Base-by-base conservation (phyloP, 768 basidiomycete genomes). In the Hygrophoropsis aurantiaca region DNA sequence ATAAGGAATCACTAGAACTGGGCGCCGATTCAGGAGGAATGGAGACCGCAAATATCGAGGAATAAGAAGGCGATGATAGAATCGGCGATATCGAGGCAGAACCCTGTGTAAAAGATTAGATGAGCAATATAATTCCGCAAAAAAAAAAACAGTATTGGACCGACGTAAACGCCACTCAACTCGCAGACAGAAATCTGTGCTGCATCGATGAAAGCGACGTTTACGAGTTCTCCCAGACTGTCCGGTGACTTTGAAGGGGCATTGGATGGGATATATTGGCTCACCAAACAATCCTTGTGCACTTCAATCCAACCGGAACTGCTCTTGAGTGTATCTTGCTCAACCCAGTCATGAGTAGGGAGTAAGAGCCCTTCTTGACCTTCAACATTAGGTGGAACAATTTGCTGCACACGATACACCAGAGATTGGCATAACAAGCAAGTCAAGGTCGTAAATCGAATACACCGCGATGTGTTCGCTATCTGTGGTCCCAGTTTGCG, bases 301-400 rank as follows among this genome's bases (percentile, higher is more conserved):
- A 90, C 77, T 56, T 90, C 82, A 50, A 91, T 75, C 86, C 85
- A 89, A 10, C 88, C 89, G 44, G 61, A 79, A 26, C 72, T 65
- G 54, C 82, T 85, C 65, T 80, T 80, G 65, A 90, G 71, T 42
- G 81, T 69, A 58, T 87, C 85, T 41, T 79, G 75, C 67, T 90
- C 88, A 5, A 81, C 81, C 85, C 86, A 90, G 37, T 87, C 85
- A 43, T 84, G 81, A 1, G 80, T 80, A 13, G 88, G 86, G 40
- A 88, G 67, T 13, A 89, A 65, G 3, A 82, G 79, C 7, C 84
- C 82, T 44, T 84, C 84, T 40, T 76, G 76, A 11, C 73, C 72
- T 49, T 85, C 82, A 6, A 80, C 63, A 44, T 84, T 83, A 40
- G 69, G 64, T 33, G 79, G 70, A 42, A 84, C 74, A 24, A 72